These are phyloP conservation scores for Aspergillus calidoustus DNA, from an alignment of 2,329 filamentous ascomycete genomes.

Conservation along the genomic window DNA sequence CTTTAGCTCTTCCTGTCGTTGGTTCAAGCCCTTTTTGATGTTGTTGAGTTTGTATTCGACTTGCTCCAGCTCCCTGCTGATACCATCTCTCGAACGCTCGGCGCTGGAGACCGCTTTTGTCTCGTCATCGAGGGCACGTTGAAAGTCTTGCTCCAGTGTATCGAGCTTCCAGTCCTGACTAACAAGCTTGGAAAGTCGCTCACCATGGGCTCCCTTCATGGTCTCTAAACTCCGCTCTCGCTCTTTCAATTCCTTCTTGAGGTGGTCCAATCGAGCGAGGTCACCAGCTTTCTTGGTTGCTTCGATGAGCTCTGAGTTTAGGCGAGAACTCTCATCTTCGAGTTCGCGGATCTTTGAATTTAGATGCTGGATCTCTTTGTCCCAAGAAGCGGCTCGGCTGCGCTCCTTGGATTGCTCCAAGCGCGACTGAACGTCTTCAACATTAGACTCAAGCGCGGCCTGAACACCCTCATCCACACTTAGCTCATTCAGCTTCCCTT, in stretches of 20 bases:
- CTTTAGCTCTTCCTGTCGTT: constrained; percentile 66
- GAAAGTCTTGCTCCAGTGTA: constrained; percentile 72
- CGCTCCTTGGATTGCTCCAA: constrained; percentile 67
- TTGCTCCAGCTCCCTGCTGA: constrained; percentile 74
- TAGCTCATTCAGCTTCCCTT: constrained; percentile 72
- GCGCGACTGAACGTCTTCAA: constrained; percentile 69
- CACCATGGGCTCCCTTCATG: constrained; percentile 73
- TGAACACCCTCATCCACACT: constrained; percentile 84
- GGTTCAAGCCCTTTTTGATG: constrained; percentile 65
- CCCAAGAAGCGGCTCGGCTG: constrained; percentile 68
- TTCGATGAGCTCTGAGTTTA: constrained; percentile 81
- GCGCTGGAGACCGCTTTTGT: constrained; percentile 64
- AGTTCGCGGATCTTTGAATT: constrained; percentile 69
- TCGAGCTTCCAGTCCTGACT: constrained; percentile 70
- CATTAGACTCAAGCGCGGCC: constrained; percentile 74
- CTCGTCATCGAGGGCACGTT: constrained; percentile 64
- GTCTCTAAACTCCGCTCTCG: constrained; percentile 76
- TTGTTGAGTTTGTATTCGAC: constrained; percentile 73
- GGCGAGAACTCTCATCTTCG: constrained; percentile 71
- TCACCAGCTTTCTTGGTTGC: constrained; percentile 81
- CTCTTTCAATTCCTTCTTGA: constrained; percentile 78
- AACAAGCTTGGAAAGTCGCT: constrained; percentile 69
- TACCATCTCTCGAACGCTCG: constrained; percentile 71
- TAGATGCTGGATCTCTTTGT: constrained; percentile 69
- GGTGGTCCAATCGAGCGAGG: constrained; percentile 79